Evolutionary conservation across 768 basidiomycete species (phyloP).

Genomic region (Suillus lakei): DNA sequence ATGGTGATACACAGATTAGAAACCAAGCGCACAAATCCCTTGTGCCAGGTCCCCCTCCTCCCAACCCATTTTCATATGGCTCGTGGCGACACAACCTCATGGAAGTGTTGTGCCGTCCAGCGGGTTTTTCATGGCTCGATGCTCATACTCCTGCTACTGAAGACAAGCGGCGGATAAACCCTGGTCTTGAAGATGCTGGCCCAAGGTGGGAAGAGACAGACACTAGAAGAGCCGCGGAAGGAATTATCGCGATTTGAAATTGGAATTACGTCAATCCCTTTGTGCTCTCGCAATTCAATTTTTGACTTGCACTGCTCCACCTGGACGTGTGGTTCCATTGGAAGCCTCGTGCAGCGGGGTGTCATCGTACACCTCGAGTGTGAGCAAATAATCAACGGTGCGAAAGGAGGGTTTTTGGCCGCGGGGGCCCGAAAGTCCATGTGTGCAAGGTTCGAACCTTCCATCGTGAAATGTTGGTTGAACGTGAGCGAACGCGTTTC

Average conservation of each 20-base stretch:
- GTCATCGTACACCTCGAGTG: not conserved
- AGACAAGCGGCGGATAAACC: slow-evolving; percentile 78
- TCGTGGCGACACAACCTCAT: slow-evolving; percentile 75
- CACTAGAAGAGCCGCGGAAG: slow-evolving; percentile 16
- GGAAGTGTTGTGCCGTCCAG: slow-evolving; percentile 80
- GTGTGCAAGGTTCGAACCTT: not conserved
- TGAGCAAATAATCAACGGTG: not conserved
- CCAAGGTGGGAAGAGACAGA: slow-evolving; percentile 30
- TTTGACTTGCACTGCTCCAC: not conserved
- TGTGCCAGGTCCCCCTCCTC: slow-evolving; percentile 63
- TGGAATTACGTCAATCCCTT: not conserved
- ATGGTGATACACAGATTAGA: slow-evolving; percentile 62
- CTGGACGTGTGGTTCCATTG: not conserved
- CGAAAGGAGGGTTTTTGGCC: not conserved
- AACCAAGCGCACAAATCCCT: slow-evolving; percentile 81
- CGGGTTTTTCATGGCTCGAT: slow-evolving; percentile 82
- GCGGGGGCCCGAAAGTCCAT: not conserved
- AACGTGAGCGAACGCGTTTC: not conserved
- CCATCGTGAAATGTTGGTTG: not conserved
- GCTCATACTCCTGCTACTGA: slow-evolving; percentile 61
- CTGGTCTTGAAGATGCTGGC: slow-evolving; percentile 50
- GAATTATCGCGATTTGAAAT: not conserved
- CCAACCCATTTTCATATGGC: slow-evolving; percentile 89
- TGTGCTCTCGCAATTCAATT: slow-evolving; percentile 6
- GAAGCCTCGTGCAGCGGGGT: not conserved